Percentiles rank a stretch among this genome's conserved stretches.
These are phyloP conservation scores for Prunella vulgaris DNA, from an alignment of 257 asterid genomes.

Conservation along the genomic window DNA sequence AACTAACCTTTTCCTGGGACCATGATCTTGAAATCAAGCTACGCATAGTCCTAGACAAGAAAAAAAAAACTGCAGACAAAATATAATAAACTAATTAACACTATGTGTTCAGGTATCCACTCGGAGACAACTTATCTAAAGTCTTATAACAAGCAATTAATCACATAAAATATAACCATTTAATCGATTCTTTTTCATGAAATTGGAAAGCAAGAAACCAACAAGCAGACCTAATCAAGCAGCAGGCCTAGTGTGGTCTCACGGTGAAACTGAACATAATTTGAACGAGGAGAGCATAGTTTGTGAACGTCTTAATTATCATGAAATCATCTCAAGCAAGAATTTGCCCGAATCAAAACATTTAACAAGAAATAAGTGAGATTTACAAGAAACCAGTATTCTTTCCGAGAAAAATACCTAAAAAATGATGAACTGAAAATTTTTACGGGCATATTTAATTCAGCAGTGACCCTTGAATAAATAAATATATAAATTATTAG, in stretches of 20 bases:
- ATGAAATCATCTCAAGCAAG: too few relatives aligned
- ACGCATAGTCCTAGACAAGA: constrained; percentile 4
- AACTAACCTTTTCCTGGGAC: background rate
- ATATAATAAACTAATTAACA: background rate
- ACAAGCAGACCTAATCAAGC: too few relatives aligned
- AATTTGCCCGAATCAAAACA: background rate
- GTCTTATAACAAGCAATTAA: background rate
- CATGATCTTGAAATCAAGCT: background rate
- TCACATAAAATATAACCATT: constrained; percentile 23
- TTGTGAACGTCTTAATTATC: too few relatives aligned
- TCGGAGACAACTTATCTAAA: background rate
- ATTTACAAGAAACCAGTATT: background rate
- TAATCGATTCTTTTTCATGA: background rate
- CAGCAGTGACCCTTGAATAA: background rate
- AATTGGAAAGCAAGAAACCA: background rate
- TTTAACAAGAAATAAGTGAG: background rate
- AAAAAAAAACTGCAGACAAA: constrained; percentile 1
- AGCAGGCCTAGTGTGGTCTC: too few relatives aligned
- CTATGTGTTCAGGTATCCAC: background rate
- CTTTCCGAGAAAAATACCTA: background rate
- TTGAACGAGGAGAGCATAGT: too few relatives aligned
- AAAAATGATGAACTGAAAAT: background rate
- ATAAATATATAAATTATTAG: background rate
- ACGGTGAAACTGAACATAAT: too few relatives aligned
- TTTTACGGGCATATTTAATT: background rate